These are phyloP conservation scores for Cyclotella atomus DNA, from an alignment of 108 stramenopile genomes.

Conservation along the genomic window DNA sequence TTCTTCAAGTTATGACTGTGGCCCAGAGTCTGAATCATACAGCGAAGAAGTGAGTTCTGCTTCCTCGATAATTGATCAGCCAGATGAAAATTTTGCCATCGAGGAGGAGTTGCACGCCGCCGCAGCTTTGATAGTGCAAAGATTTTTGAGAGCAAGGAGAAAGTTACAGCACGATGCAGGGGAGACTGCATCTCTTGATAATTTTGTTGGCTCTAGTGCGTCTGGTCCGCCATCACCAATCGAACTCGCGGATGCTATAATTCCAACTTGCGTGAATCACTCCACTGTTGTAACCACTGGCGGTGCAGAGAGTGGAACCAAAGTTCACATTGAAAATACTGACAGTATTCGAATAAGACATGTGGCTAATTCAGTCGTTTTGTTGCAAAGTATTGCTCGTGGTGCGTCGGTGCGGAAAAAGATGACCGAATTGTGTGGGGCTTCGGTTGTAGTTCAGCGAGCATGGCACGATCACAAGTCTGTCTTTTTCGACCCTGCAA, in stretches of 20 bases:
- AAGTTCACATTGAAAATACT: no score
- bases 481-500: background rate
- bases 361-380: background rate
- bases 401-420: background rate
- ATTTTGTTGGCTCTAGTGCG: no score
- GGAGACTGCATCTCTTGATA: no score
- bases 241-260: no score
- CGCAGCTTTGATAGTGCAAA: background rate
- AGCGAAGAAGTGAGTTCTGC: background rate
- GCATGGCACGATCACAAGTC: background rate
- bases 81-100: background rate
- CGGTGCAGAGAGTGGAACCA: no score
- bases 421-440: background rate
- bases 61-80: no score
- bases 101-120: background rate
- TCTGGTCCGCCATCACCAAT: no score
- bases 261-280: no score
- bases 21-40: background rate
- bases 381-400: constrained; percentile 2
- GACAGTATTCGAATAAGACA: no score
- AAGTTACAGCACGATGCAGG: no score
- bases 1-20: background rate
- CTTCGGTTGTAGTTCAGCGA: background rate
- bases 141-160: constrained; percentile 5
- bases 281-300: no score